phyloP scores from a whole-genome alignment of 2,329 filamentous ascomycete species.

The Furcasterigmium furcatum region DNA sequence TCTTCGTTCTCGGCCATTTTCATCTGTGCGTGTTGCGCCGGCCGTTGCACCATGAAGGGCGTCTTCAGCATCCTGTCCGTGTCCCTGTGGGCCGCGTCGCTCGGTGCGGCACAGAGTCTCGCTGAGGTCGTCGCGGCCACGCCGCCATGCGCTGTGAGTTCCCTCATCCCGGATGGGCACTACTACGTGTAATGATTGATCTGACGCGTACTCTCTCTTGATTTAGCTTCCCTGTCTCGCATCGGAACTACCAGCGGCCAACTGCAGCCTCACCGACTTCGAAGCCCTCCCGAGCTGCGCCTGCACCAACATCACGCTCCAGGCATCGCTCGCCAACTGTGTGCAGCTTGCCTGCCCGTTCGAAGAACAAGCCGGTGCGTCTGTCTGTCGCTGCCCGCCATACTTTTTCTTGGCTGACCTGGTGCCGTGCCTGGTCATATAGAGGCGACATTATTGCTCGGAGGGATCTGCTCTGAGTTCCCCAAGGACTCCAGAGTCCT shows the following conservation, averaged over 20 bases:
- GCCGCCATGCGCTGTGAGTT: not conserved
- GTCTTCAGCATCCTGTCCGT: not conserved
- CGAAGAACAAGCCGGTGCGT: slow-evolving; percentile 12
- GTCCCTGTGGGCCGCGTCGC: not conserved
- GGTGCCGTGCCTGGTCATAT: not conserved
- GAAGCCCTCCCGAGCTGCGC: slow-evolving; percentile 10
- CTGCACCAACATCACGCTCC: slow-evolving; percentile 10
- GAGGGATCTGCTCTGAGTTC: slow-evolving; percentile 12
- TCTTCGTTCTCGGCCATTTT: too few relatives aligned
- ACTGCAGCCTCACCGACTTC: slow-evolving; percentile 11
- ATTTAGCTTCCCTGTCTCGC: slow-evolving; percentile 10
- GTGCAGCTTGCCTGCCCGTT: slow-evolving; percentile 13
- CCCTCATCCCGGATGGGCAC: not conserved
- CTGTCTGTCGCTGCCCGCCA: too few relatives aligned
- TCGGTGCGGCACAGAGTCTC: not conserved
- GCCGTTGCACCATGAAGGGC: not conserved
- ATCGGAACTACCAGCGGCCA: slow-evolving; percentile 2
- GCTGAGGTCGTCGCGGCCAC: not conserved
- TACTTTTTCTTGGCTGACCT: not conserved
- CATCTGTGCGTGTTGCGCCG: not conserved
- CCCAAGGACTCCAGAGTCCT: slow-evolving; percentile 13
- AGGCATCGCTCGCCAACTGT: slow-evolving; percentile 11
- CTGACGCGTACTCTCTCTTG: not conserved
- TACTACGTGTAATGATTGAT: not conserved
- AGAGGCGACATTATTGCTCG: not conserved